phyloP scores from a whole-genome alignment of 2,329 filamentous ascomycete genomes.

The Fusarium subtropicale region DNA sequence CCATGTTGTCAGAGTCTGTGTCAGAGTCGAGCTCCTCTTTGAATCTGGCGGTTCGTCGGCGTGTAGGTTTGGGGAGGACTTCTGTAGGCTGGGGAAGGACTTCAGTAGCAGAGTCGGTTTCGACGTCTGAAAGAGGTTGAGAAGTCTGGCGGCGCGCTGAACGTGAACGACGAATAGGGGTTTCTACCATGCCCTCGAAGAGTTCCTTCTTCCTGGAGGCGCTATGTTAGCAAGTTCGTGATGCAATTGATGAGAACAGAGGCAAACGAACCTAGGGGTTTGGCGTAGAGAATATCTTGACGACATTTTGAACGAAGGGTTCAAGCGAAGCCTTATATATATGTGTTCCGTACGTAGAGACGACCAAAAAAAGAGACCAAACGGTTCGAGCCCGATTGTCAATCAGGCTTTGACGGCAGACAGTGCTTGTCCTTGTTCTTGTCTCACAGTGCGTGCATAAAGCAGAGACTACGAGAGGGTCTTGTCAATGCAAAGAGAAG shows the following conservation, averaged over 20 bases:
- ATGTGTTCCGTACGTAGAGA: constrained; percentile 20
- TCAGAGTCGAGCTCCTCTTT: constrained; percentile 63
- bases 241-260: not conserved
- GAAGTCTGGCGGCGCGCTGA: constrained; percentile 64
- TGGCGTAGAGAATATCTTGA: constrained; percentile 55
- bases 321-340: constrained; percentile 45
- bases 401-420: constrained; percentile 29
- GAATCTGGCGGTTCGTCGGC: constrained; percentile 63
- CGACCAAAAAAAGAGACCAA: constrained; percentile 6
- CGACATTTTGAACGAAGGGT: constrained; percentile 49
- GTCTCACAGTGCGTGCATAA: constrained; percentile 21
- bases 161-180: constrained; percentile 61
- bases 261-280: constrained; percentile 52
- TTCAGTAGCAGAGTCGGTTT: constrained; percentile 61
- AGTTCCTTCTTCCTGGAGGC: constrained; percentile 68
- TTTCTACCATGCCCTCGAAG: constrained; percentile 71
- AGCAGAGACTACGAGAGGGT: constrained; percentile 16
- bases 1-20: constrained; percentile 46
- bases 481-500: constrained; percentile 10
- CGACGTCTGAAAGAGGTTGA: constrained; percentile 60
- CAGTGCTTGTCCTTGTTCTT: constrained; percentile 1
- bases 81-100: constrained; percentile 55
- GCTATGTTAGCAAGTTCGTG: constrained; percentile 13
- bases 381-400: constrained; percentile 2
- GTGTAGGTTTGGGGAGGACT: constrained; percentile 52